These are phyloP conservation scores for Rhizophagus prolifer DNA, from an alignment of 192 early-diverging fungal genomes.

Conservation along the genomic window DNA sequence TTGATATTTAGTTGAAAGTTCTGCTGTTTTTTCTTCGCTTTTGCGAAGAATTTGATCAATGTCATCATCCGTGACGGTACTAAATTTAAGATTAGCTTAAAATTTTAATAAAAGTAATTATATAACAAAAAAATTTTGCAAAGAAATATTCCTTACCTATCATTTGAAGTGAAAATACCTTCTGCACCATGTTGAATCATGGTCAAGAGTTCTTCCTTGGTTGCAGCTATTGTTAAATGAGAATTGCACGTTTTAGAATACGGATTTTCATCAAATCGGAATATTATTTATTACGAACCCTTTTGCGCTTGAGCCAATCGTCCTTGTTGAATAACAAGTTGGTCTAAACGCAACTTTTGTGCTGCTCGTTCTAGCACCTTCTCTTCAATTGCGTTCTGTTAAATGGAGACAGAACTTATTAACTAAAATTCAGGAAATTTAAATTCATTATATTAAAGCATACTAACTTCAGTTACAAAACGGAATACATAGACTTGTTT, in stretches of 20 bases:
- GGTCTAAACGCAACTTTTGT: conserved; percentile 93
- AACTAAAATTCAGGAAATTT: not conserved
- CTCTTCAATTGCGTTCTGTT: conserved; percentile 90
- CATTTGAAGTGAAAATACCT: conserved; percentile 69
- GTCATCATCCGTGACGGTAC: conserved; percentile 73
- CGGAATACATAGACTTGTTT: conserved; percentile 97
- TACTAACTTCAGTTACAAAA: conserved; percentile 83
- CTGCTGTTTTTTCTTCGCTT: conserved; percentile 85
- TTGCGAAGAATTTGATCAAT: conserved; percentile 81
- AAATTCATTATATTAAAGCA: not conserved
- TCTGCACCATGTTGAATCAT: conserved; percentile 99
- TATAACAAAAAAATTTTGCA: conserved; percentile 25
- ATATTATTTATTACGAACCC: conserved; percentile 35
- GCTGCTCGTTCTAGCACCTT: conserved; percentile 97
- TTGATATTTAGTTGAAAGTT: conserved; percentile 88
- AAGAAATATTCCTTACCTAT: conserved; percentile 35
- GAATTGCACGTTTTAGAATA: not conserved
- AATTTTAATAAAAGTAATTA: not conserved
- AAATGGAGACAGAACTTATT: not conserved
- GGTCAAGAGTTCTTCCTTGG: conserved; percentile 82
- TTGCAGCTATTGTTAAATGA: conserved; percentile 42
- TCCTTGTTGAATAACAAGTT: conserved; percentile 99
- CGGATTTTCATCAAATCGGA: not conserved
- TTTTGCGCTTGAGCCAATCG: conserved; percentile 71
- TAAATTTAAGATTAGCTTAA: conserved; percentile 14